Base-by-base conservation (phyloP, 2,329 filamentous ascomycete species). In the Pseudocercospora pini-densiflorae region DNA sequence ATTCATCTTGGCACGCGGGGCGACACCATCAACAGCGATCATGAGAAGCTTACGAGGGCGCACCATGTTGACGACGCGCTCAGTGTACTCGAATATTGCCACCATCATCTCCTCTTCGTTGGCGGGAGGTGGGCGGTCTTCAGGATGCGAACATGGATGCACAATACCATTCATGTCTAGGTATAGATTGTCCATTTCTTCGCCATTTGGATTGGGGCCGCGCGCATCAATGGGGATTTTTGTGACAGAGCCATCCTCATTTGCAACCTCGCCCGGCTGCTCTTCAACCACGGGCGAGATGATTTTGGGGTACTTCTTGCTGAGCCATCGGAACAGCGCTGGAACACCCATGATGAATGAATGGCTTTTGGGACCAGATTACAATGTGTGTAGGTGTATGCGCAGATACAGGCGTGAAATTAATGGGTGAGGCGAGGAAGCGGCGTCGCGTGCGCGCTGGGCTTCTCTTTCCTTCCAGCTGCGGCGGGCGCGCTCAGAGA, bases 81-180 rank as follows among this genome's bases (percentile, higher is more conserved):
- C 94, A n/a, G 95, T 99, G 81, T 99, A 99, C 77, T 91, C 92
- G 85, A 99, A 99, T 68, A 99, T 90, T 77, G 96, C 96, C 74
- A 97, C 79, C 95, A 99, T 99, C 95, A 99, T 99, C 82, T 98
- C 95, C 79, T 97, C 93, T 82, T 99, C 95, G 68, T 95, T 94
- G 76, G 90, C 91, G 10, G 95, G 95, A 3, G 95, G 89, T 1
- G 95, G 93, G 69, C 89, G 89, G 76, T 98, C 94, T 79, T 99
- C 95, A 0, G 95, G 95, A 81, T 99, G 95, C 55, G 94, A 97
- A 82, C 95, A 99, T 33, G 96, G 96, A 83, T 99, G 95, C 43
- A 99, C 95, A 72, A 99, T 99, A 78, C 95, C 96, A 80, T 99
- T 99, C 94, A 99, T 98, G 77, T 99, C 95, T 70, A 99, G 88